These are phyloP conservation scores for Alternaria sp. DNA, from an alignment of 2,329 filamentous ascomycete genomes.

Conservation along the genomic window DNA sequence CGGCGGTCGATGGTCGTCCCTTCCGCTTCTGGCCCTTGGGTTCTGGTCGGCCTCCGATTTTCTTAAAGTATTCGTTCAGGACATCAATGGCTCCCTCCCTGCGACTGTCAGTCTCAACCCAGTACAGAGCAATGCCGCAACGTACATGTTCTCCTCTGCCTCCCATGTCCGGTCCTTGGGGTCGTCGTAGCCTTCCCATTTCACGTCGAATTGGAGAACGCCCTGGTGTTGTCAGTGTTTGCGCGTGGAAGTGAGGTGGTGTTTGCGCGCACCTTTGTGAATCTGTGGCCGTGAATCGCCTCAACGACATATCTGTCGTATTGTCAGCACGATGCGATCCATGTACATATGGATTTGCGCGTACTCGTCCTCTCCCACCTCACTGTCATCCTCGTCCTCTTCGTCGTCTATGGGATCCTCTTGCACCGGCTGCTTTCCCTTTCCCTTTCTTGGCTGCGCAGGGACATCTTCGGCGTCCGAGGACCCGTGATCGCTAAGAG, in stretches of 20 bases:
- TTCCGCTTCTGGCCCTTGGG: slow-evolving; percentile 63
- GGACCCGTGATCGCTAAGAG: slow-evolving; percentile 50
- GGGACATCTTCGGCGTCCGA: slow-evolving; percentile 39
- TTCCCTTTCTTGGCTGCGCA: slow-evolving; percentile 30
- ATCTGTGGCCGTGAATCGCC: slow-evolving; percentile 70
- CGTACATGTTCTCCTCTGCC: slow-evolving; percentile 73
- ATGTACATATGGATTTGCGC: slow-evolving; percentile 46
- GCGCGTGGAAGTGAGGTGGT: slow-evolving; percentile 33
- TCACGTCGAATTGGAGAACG: slow-evolving; percentile 68
- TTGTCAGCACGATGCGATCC: slow-evolving; percentile 27
- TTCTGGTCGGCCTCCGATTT: slow-evolving; percentile 68
- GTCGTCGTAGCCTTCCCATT: slow-evolving; percentile 80
- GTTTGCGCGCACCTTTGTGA: slow-evolving; percentile 40
- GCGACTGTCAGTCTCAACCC: slow-evolving; percentile 6
- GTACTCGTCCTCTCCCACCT: slow-evolving; percentile 49
- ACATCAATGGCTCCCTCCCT: slow-evolving; percentile 56
- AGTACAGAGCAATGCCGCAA: neutral
- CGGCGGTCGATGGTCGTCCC: slow-evolving; percentile 33
- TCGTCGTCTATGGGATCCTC: slow-evolving; percentile 25
- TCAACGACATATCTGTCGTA: slow-evolving; percentile 73
- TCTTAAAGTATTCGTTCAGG: slow-evolving; percentile 68
- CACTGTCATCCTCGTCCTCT: slow-evolving; percentile 46
- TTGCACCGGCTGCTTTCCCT: slow-evolving; percentile 3
- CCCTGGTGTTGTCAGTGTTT: slow-evolving; percentile 24
- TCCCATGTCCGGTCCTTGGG: slow-evolving; percentile 79